A percentile compares a stretch with the other conserved stretches of the same genome.
Conservation (phyloP, 169 alveolate species). For the Plasmodium relictum region DNA sequence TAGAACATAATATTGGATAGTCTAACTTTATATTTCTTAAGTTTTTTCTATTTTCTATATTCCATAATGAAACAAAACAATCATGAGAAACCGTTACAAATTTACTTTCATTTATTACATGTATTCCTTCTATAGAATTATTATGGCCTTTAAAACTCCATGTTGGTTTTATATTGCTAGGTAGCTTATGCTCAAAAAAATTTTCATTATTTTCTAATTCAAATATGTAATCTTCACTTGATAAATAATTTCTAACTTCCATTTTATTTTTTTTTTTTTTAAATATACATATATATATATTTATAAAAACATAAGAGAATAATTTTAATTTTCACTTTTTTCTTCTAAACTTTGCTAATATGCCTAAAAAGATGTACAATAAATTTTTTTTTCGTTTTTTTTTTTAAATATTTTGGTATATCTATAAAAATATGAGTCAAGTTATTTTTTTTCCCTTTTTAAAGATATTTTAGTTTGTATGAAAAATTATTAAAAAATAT, state of each 20-base stretch:
- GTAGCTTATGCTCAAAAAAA: constrained; percentile 10
- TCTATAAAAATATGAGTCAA: too few species aligned
- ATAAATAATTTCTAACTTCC: constrained; percentile 42
- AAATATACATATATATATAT: too few species aligned
- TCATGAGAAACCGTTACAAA: constrained; percentile 56
- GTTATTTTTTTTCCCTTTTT: not conserved
- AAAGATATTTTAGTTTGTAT: not conserved
- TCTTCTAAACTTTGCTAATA: too few species aligned
- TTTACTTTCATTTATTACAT: constrained; percentile 18
- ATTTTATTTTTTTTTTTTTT: not conserved
- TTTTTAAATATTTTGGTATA: too few species aligned
- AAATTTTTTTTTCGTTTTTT: too few species aligned
- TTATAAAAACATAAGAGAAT: too few species aligned
- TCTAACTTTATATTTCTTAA: constrained; percentile 33
- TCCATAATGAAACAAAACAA: constrained; percentile 34
- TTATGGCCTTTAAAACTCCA: constrained; percentile 73
- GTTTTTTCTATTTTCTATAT: constrained; percentile 6
- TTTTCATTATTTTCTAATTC: constrained; percentile 66
- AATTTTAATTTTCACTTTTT: too few species aligned
- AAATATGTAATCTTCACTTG: constrained; percentile 64
- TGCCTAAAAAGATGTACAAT: too few species aligned
- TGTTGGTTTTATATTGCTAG: constrained; percentile 31
- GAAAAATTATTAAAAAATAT: too few species aligned
- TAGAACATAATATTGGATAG: constrained; percentile 50
- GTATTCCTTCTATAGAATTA: constrained; percentile 60